A percentile compares a stretch with the other conserved stretches of the same genome.
These are phyloP conservation scores for Lasiodiplodia hormozganensis DNA, from an alignment of 2,329 filamentous ascomycete species.

Conservation along the genomic window DNA sequence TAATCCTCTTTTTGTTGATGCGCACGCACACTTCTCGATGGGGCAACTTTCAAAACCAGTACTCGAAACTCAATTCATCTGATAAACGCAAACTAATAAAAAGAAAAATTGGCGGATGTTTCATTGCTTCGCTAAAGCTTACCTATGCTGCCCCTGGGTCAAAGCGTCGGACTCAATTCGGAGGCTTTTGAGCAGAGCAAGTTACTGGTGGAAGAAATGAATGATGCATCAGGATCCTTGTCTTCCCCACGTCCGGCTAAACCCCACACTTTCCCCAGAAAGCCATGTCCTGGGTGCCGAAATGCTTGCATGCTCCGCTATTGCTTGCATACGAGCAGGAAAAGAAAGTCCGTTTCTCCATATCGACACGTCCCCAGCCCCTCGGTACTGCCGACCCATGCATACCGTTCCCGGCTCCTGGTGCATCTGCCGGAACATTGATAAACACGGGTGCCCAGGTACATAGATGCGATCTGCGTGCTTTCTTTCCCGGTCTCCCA, in stretches of 20 bases:
- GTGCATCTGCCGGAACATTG: neutral
- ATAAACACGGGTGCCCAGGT: slow-evolving; percentile 10
- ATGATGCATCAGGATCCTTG: neutral
- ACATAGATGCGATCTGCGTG: slow-evolving; percentile 2
- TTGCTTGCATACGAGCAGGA: neutral
- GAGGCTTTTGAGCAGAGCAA: neutral
- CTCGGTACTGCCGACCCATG: slow-evolving; percentile 26
- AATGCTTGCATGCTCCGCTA: slow-evolving; percentile 5
- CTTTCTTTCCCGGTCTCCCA: neutral
- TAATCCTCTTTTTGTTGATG: neutral
- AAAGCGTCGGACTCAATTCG: neutral
- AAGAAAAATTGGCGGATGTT: neutral
- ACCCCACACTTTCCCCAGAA: slow-evolving; percentile 27
- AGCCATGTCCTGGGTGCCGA: slow-evolving; percentile 1
- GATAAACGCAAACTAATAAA: neutral
- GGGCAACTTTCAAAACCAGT: neutral
- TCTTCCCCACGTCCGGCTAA: slow-evolving; percentile 19
- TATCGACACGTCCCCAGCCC: slow-evolving; percentile 5
- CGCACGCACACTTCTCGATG: no score
- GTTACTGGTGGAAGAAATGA: slow-evolving; percentile 23
- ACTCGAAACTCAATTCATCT: neutral
- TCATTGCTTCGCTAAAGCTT: slow-evolving; percentile 20
- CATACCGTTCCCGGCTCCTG: slow-evolving; percentile 42
- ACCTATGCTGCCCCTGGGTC: slow-evolving; percentile 7
- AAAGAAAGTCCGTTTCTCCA: slow-evolving; percentile 17